Evolutionary conservation across 2,329 filamentous ascomycete genomes (phyloP).

Genomic region (Fusarium verrucosum): DNA sequence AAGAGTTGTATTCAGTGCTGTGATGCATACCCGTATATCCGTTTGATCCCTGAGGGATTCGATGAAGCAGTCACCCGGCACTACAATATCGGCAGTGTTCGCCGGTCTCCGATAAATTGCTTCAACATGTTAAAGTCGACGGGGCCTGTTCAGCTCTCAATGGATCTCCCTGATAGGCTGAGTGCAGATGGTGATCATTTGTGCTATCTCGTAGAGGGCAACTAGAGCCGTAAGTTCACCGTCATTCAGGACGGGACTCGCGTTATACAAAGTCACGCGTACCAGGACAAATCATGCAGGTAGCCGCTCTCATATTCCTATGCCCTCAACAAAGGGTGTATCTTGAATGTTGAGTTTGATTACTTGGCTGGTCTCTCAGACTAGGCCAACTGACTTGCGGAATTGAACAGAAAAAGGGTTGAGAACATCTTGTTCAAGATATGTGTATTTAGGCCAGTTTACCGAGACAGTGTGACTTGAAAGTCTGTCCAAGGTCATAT

Average conservation of each 20-base stretch:
- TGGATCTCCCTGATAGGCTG: background rate
- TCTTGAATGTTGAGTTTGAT: too few relatives aligned
- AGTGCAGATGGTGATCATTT: background rate
- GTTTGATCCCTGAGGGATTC: background rate
- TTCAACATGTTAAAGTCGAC: background rate
- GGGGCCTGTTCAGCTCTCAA: background rate
- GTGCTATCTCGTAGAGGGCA: background rate
- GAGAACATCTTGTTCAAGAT: too few relatives aligned
- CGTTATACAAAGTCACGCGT: slow-evolving; percentile 4
- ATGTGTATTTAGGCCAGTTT: too few relatives aligned
- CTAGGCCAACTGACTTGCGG: background rate
- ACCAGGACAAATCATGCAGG: background rate
- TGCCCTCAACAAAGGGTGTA: background rate
- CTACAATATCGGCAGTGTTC: background rate
- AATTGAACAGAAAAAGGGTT: too few relatives aligned
- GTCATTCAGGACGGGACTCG: background rate
- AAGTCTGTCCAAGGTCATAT: too few relatives aligned
- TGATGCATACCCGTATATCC: too few relatives aligned
- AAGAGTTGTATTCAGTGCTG: too few relatives aligned
- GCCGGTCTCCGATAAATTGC: background rate
- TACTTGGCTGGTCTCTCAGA: background rate
- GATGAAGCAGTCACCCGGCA: slow-evolving; percentile 7
- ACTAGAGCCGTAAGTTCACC: slow-evolving; percentile 17
- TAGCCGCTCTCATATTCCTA: background rate
- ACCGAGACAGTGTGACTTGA: too few relatives aligned